These are phyloP conservation scores for Verbascum thapsus DNA, from an alignment of 257 asterid species.

Conservation along the genomic window DNA sequence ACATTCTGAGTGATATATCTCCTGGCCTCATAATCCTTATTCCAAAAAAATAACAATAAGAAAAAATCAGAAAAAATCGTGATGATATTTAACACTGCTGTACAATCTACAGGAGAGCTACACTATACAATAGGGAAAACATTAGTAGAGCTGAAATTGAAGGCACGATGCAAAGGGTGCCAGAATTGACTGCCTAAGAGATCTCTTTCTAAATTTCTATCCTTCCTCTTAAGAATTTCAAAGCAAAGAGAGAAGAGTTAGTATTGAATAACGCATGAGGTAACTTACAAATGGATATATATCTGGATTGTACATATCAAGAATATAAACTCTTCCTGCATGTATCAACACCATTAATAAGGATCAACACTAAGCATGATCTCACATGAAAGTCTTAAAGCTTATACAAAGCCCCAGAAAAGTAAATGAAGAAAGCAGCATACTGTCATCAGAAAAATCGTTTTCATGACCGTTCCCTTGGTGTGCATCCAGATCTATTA, in stretches of 20 bases:
- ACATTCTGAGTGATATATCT: constrained; percentile 76
- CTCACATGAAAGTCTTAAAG: constrained; percentile 6
- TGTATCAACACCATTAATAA: constrained; percentile 29
- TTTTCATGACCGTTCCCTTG: constrained; percentile 96
- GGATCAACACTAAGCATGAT: constrained; percentile 7
- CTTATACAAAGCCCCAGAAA: constrained; percentile 13
- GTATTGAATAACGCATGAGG: constrained; percentile 11
- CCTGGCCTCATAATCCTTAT: constrained; percentile 82
- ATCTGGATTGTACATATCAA: constrained; percentile 91
- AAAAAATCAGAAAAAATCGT: constrained; percentile 6
- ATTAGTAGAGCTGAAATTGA: background rate
- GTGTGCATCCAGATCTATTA: constrained; percentile 98
- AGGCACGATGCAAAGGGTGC: background rate
- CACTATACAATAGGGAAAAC: background rate
- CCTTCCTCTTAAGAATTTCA: constrained; percentile 23
- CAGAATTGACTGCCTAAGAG: background rate
- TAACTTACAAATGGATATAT: constrained; percentile 89
- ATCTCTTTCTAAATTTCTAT: constrained; percentile 5
- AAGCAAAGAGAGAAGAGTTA: constrained; percentile 8
- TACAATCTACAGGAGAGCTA: constrained; percentile 12
- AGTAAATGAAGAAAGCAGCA: constrained; percentile 35
- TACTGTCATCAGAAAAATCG: constrained; percentile 82
- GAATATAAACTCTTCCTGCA: constrained; percentile 90
- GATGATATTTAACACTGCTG: background rate
- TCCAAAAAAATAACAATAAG: constrained; percentile 1